Conservation (phyloP, 169 alveolate genomes). For the Eimeria tenella region DNA sequence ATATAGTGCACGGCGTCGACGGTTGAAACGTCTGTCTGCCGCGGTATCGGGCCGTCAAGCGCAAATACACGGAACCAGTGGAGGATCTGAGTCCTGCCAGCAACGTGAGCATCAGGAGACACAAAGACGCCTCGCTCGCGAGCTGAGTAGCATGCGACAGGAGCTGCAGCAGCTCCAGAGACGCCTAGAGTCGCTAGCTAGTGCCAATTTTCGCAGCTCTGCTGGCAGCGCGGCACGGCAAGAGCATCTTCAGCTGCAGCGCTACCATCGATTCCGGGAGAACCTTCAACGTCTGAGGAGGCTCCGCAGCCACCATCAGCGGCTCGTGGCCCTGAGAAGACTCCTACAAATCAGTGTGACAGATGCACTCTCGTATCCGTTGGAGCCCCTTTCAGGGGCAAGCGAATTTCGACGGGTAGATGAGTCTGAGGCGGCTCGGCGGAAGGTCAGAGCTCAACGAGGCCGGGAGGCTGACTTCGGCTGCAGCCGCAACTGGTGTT, state of each 20-base stretch:
- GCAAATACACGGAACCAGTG: constrained; percentile 11
- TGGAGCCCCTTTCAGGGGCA: not conserved
- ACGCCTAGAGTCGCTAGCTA: constrained; percentile 64
- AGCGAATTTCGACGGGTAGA: constrained; percentile 12
- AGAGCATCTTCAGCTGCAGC: constrained; percentile 42
- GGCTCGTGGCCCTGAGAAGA: constrained; percentile 59
- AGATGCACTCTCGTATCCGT: not conserved
- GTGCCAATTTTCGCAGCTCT: not conserved
- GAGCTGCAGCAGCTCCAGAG: constrained; percentile 66
- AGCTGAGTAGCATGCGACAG: constrained; percentile 60
- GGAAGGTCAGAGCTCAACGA: constrained; percentile 51
- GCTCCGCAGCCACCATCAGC: constrained; percentile 52
- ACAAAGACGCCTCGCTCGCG: constrained; percentile 59
- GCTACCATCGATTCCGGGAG: constrained; percentile 63
- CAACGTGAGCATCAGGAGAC: constrained; percentile 33
- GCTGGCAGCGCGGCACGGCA: constrained; percentile 2
- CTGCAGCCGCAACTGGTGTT: constrained; percentile 67
- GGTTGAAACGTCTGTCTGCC: constrained; percentile 51
- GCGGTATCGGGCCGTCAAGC: not conserved
- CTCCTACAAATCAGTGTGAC: constrained; percentile 48
- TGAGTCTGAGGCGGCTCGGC: constrained; percentile 50
- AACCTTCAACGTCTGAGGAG: constrained; percentile 27
- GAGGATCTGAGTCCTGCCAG: constrained; percentile 2
- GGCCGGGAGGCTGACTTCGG: constrained; percentile 57
- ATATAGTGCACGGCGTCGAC: constrained; percentile 57